Percentiles rank a stretch among this genome's conserved stretches.
phyloP scores from a whole-genome alignment of 768 basidiomycete genomes.

The Floccularia luteovirens region DNA sequence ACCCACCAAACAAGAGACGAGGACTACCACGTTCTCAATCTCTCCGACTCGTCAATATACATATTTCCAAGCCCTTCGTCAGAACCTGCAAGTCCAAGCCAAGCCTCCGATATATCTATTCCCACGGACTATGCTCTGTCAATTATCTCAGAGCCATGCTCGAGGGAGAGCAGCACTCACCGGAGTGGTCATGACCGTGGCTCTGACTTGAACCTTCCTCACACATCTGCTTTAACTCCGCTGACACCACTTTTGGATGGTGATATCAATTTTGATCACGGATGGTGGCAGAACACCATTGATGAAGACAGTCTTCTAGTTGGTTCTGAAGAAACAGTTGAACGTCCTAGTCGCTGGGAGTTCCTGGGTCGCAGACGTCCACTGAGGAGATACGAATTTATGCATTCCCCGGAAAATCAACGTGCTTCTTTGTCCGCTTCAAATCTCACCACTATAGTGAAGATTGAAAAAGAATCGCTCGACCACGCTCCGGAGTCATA shows the following conservation, averaged over 20 bases:
- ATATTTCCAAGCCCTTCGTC: slow-evolving; percentile 14
- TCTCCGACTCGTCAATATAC: slow-evolving; percentile 12
- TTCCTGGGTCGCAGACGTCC: not conserved
- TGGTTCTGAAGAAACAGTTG: not conserved
- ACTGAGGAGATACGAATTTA: not conserved
- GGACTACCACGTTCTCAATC: slow-evolving; percentile 2
- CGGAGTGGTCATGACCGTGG: not conserved
- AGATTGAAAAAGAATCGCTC: not conserved
- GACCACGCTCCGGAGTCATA: not conserved
- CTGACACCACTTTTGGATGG: not conserved
- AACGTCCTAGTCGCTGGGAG: not conserved
- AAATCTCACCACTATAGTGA: not conserved
- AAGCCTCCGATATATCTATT: slow-evolving; percentile 7
- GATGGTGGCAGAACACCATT: not conserved
- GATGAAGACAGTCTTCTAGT: not conserved
- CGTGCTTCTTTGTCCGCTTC: not conserved
- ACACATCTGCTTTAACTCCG: not conserved
- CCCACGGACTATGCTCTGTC: slow-evolving; percentile 6
- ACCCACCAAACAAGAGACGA: too few species aligned
- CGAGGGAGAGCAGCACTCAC: slow-evolving; percentile 2
- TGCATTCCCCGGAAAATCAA: not conserved
- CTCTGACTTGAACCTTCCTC: not conserved
- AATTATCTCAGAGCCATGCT: slow-evolving; percentile 6
- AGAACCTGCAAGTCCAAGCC: slow-evolving; percentile 10
- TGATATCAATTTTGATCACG: not conserved